Conservation (phyloP, 768 basidiomycete genomes). For the Termitomyces sp. region DNA sequence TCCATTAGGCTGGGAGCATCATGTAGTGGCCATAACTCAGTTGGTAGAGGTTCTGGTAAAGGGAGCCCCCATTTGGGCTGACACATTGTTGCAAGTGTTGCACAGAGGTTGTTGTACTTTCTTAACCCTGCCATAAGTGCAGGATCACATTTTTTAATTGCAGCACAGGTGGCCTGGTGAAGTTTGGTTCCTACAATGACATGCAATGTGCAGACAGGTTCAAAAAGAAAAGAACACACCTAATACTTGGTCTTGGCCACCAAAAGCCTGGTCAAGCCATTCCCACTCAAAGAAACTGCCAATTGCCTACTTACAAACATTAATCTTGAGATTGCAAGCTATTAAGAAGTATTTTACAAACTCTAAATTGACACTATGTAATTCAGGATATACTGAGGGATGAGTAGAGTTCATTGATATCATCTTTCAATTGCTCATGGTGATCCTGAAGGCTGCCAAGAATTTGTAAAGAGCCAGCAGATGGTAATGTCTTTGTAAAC, state of each 20-base stretch:
- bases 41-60: no score
- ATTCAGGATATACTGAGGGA: background rate
- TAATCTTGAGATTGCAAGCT: background rate
- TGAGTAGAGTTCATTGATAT: background rate
- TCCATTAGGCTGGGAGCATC: no score
- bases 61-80: no score
- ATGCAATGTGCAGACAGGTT: no score
- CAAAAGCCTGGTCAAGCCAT: background rate
- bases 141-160: constrained; percentile 27
- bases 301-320: background rate
- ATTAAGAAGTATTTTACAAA: background rate
- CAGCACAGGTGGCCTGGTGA: constrained; percentile 25
- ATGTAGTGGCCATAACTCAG: no score
- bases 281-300: background rate
- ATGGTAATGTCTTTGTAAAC: background rate
- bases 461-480: background rate
- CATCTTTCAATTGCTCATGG: background rate
- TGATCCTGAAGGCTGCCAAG: no score
- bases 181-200: no score
- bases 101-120: constrained; percentile 26
- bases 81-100: constrained; percentile 19
- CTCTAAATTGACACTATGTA: background rate
- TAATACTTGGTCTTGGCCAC: background rate
- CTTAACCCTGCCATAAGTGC: constrained; percentile 25
- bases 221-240: background rate